Base-by-base conservation (phyloP, 2,329 filamentous ascomycete genomes). In the Metarhizium album region DNA sequence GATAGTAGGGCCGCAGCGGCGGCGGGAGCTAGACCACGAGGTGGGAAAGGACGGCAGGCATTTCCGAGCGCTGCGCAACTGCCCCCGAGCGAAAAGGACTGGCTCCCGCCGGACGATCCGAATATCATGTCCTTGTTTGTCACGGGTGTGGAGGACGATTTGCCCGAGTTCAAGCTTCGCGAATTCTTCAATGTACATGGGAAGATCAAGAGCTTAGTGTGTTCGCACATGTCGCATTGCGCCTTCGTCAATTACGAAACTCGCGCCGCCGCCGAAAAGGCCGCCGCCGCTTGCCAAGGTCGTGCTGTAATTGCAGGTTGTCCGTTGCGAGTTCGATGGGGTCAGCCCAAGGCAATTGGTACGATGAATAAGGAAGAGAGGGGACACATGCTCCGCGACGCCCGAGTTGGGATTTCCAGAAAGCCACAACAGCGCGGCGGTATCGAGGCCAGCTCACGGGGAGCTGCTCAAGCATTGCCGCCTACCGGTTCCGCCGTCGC, bases 201-300 rank as follows among this genome's bases (percentile, higher is more conserved):
- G 55, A 88, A 91, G 62, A 84, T 98, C 53, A 87, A 93, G 60
- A 96, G 90, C 24, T 72, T 98, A 16, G 85, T 98, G 37, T 97
- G 93, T 68, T 96, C 90, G 6, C 93, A 98, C 70, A 90, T 95
- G 73, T 91, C 91, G 16, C 93, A 97, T 64, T 97, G 90, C 66
- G 93, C 93, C 1, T 98, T 97, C 64, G 76, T 98, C 70, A 98
- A 98, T 70, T 98, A 89, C 65, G 83, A 90, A 59, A 87, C 85
- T 3, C 80, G 93, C 52, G 82, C 88, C 54, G 85, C 80, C 1
- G 93, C 94, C 0, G 93, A 98, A 69, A 83, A 79, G 52, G 94
- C 94, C 0, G 88, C 93, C 0, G 81, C 82, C 33, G 81, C 87
- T 20, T 91, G 89, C 59, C 86, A 95, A 66, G 93, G 94, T 5